A percentile compares a stretch with the other conserved stretches of the same genome.
phyloP scores from a whole-genome alignment of 371 early-diverging fungal species.

The Rhizopus arrhizus region DNA sequence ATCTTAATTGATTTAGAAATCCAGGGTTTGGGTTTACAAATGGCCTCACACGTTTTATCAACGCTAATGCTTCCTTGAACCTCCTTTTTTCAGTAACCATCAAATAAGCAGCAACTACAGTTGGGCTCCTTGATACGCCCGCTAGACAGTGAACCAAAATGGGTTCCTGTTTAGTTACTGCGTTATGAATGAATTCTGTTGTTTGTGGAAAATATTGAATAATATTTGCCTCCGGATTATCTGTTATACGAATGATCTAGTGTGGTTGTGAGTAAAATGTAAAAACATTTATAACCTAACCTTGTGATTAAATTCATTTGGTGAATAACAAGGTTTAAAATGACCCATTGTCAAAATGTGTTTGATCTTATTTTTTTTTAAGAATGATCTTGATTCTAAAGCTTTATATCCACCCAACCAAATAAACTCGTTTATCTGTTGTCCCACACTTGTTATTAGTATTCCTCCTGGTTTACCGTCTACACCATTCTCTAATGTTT shows the following conservation, averaged over 20 bases:
- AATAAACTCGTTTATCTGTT: constrained; percentile 39
- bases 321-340: constrained; percentile 38
- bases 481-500: constrained; percentile 40
- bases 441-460: constrained; percentile 46
- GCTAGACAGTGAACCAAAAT: constrained; percentile 64
- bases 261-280: not conserved
- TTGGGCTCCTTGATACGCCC: constrained; percentile 52
- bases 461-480: constrained; percentile 54
- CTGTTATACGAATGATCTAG: constrained; percentile 59
- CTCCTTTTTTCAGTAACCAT: constrained; percentile 60
- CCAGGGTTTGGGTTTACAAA: constrained; percentile 76
- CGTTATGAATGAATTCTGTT: constrained; percentile 59
- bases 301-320: constrained; percentile 56
- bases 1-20: constrained; percentile 66
- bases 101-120: constrained; percentile 63
- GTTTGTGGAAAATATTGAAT: constrained; percentile 69
- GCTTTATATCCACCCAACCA: constrained; percentile 56
- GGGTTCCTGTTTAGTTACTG: constrained; percentile 48
- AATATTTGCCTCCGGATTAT: constrained; percentile 69
- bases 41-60: constrained; percentile 55
- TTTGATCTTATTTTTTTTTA: constrained; percentile 58
- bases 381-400: constrained; percentile 32
- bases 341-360: constrained; percentile 60
- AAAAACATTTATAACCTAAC: constrained; percentile 23
- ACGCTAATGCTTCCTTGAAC: constrained; percentile 56